Evolutionary conservation across 2,329 filamentous ascomycete genomes (phyloP), one percentile per base, ranked within the genome.

Genomic region (Trichoderma citrinoviride): DNA sequence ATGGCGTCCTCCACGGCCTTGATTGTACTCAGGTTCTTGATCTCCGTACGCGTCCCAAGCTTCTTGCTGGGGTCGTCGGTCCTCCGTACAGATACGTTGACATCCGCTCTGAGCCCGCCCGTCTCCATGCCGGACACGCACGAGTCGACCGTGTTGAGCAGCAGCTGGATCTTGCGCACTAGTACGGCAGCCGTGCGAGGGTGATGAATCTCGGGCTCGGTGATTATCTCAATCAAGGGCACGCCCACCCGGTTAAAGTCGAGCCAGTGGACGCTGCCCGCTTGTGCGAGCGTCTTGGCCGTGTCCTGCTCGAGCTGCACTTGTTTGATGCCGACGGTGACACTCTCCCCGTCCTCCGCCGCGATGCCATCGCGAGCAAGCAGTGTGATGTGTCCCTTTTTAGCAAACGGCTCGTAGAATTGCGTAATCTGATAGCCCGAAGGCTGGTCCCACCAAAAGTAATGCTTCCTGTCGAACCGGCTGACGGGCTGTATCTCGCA

Each of bases 381-480:
- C 6, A 99, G 81, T 0, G 82, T 84, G n/a, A 98, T 81, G 44
- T 81, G 78, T 1, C 95, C 95, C 71, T 92, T 82, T 66, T 82
- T 86, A 1, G 87, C 87, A 69, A 90, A 87, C 0, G 87, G 87
- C 65, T 87, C 80, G 76, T 98, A 97, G 79, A 94, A 98, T 74
- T 99, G 95, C 1, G 95, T 99, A 68, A 99, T 96, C 77, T 99
- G 95, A 77, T 99, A 99, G 0, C 95, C 95, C 0, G 92, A 86
- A 0, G 95, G 95, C 77, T 99, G 95, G 76, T 99, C 95, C 86
- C 95, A 96, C 81, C 97, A 97, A 77, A 99, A 98, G 78, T 99
- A 99, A 77, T 99, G 95, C 76, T 99, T 99, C 68, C 95, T 85
- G 77, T 99, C 95, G 78, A 97, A 99, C 61, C 86, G 87, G 76